Conservation (phyloP, 1,284 basidiomycete genomes). For the Papiliotrema flavescens region DNA sequence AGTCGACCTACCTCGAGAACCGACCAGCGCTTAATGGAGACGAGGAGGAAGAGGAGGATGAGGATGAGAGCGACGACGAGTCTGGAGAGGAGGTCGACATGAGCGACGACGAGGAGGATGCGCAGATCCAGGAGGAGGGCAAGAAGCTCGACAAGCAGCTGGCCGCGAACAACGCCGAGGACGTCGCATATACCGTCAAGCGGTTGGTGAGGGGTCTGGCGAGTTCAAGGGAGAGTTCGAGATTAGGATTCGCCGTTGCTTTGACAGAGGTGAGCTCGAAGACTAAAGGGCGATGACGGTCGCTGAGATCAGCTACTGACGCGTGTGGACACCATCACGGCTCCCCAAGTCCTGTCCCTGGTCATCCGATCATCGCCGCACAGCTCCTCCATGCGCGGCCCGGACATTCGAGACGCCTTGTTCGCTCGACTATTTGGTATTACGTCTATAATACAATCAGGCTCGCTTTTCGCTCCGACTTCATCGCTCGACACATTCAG, state of each 20-base stretch:
- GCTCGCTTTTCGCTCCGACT: slow-evolving; percentile 63
- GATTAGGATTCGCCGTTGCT: slow-evolving; percentile 92
- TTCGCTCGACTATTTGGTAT: slow-evolving; percentile 93
- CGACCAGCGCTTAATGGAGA: slow-evolving; percentile 46
- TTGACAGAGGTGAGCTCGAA: slow-evolving; percentile 77
- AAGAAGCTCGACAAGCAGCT: slow-evolving; percentile 46
- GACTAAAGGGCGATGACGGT: slow-evolving; percentile 27
- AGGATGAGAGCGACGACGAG: slow-evolving; percentile 1
- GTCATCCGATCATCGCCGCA: slow-evolving; percentile 66
- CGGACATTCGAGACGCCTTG: slow-evolving; percentile 86
- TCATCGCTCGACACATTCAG: slow-evolving; percentile 61
- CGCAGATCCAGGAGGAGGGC: slow-evolving; percentile 50
- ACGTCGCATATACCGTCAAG: slow-evolving; percentile 84
- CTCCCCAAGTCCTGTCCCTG: slow-evolving; percentile 68
- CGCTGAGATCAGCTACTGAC: slow-evolving; percentile 63
- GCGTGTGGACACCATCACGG: slow-evolving; percentile 72
- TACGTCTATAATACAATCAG: slow-evolving; percentile 74
- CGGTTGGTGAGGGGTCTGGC: slow-evolving; percentile 80
- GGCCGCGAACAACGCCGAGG: slow-evolving; percentile 68
- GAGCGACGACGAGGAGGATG: slow-evolving; percentile 52
- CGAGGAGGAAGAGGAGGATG: slow-evolving; percentile 51
- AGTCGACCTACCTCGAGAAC: slow-evolving; percentile 56
- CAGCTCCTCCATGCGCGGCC: slow-evolving; percentile 71
- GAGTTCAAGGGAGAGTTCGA: slow-evolving; percentile 85
- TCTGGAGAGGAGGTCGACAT: slow-evolving; percentile 34